These are phyloP conservation scores for Rhodocollybia butyracea DNA, from an alignment of 768 basidiomycete species.

Conservation along the genomic window DNA sequence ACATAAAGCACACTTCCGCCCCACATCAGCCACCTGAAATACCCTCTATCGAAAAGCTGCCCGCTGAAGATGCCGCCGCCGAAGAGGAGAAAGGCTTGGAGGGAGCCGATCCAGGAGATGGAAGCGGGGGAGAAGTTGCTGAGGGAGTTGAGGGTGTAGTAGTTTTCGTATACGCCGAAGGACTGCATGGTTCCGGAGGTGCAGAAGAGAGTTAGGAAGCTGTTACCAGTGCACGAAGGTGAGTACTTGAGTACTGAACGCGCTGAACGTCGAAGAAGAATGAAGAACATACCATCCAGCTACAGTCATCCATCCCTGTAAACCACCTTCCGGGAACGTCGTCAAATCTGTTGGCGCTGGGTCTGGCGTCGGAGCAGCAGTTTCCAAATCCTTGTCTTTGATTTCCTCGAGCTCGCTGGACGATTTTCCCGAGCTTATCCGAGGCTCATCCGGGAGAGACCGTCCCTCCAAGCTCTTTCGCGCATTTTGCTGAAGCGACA, in stretches of 20 bases:
- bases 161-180: conserved; percentile 8
- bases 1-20: conserved; percentile 6
- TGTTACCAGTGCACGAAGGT: not conserved
- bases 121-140: conserved; percentile 2
- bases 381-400: not conserved
- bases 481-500: too few species aligned
- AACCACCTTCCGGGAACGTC: conserved; percentile 16
- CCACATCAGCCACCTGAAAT: conserved; percentile 7
- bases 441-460: too few species aligned
- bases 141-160: conserved; percentile 1
- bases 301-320: conserved; percentile 13
- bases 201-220: conserved; percentile 2
- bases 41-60: conserved; percentile 11
- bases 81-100: conserved; percentile 6
- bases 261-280: not conserved
- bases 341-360: too few species aligned
- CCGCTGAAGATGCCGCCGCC: conserved; percentile 8
- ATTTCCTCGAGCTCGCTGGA: not conserved
- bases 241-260: not conserved
- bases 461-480: too few species aligned
- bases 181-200: conserved; percentile 8
- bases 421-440: too few species aligned
- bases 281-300: conserved; percentile 10
- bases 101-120: conserved; percentile 9
- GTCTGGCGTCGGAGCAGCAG: not conserved